A percentile compares a stretch with the other conserved stretches of the same genome.
Conservation (phyloP, 2,329 filamentous ascomycete species). For the Penicillium sp. region DNA sequence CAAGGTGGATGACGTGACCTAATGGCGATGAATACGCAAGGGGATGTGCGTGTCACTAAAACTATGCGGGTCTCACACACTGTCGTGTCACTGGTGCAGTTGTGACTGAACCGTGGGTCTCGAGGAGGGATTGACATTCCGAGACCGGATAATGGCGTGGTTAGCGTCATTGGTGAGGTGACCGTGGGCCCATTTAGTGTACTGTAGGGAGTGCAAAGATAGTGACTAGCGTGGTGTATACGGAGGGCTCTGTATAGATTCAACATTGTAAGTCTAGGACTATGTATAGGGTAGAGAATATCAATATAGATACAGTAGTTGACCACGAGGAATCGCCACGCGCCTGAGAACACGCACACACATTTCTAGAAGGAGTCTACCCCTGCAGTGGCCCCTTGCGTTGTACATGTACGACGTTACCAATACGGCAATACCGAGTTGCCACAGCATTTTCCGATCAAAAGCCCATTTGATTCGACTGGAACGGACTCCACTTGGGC, state of each 20-base stretch:
- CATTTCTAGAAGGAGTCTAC: constrained; percentile 1
- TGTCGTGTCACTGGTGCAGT: constrained; percentile 1
- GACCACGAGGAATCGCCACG: constrained; percentile 2
- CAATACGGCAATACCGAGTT: neutral
- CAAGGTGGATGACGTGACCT: constrained; percentile 16
- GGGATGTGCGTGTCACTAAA: constrained; percentile 12
- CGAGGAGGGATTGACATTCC: constrained; percentile 15
- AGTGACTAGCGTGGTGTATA: neutral
- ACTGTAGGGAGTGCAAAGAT: neutral
- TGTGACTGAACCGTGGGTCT: constrained; percentile 18
- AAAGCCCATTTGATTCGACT: neutral
- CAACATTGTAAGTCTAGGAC: too few relatives aligned
- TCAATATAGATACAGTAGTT: too few relatives aligned
- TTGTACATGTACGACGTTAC: neutral
- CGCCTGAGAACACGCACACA: constrained; percentile 3
- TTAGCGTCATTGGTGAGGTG: constrained; percentile 13
- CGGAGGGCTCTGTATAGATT: too few relatives aligned
- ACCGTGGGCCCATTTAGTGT: constrained; percentile 11
- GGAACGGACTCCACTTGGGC: neutral
- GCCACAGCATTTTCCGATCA: neutral
- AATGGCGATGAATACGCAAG: constrained; percentile 11
- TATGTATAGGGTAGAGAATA: too few relatives aligned
- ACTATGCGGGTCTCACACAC: constrained; percentile 1
- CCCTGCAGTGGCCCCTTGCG: neutral
- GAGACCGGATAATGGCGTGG: constrained; percentile 20